Base-by-base conservation (phyloP, 345 rosid species). In the Geranium brycei region DNA sequence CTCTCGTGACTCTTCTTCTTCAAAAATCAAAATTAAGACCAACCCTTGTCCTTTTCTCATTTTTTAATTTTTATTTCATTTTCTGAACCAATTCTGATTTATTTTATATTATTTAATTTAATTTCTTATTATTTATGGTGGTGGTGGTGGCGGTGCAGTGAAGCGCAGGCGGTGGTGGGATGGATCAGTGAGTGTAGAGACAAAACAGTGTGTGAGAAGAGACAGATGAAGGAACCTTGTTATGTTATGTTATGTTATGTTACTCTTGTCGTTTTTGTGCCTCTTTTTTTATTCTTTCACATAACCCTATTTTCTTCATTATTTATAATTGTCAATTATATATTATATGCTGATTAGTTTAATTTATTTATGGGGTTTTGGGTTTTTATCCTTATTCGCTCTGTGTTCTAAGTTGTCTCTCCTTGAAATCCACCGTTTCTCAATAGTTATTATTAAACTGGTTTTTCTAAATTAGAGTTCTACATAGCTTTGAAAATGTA, bases 181-280 rank as follows among this genome's bases (percentile, higher is more conserved):
- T 35, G 41, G 41, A 3, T 35, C 41, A 35, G 41, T 35, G 41
- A 23, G 41, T 67, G 41, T 67, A 58, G 31, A 67, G 84, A 82
- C 82, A 78, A 82, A 76, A 73, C 69, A 77, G 70, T 69, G 77
- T 62, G 75, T 64, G 16, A 70, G 78, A 78, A 77, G 76, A 65
- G 82, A 82, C 82, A 82, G 76, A 69, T 68, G 74, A 64, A 78
- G 72, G 73, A 78, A 74, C 79, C 79, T 74, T 70, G 78, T 71
- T 73, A 72, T 35, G 28, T 23, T 73, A 72, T 35, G 28, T 23
- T 23, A 23, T 35, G 41, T 35, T 35, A 0, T 35, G 41, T 35
- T 4, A 3, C 41, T 7, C 71, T 75, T 76, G 76, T 70, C 82
- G 69, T 72, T 61, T 81, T 62, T 62, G 67, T 71, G 64, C 66